Base-by-base conservation (phyloP, 768 basidiomycete species). In the Heimioporus sp. region DNA sequence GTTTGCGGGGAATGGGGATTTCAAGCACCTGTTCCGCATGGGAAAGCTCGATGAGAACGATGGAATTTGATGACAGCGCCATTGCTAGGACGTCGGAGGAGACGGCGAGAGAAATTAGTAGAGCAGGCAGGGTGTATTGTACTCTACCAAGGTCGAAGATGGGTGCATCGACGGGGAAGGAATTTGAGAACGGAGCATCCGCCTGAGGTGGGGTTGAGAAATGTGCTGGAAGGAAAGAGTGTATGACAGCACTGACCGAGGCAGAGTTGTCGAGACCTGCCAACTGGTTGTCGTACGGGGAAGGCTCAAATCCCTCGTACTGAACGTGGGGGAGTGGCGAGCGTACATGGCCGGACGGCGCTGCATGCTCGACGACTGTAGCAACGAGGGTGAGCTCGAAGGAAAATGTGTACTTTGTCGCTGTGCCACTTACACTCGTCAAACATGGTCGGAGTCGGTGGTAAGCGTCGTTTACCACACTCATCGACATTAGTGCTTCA, bases 231-330 rank as follows among this genome's bases (percentile, higher is more conserved):
- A 15, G 10, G 17, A 11, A 17, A 36, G 4, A 21, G 15, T 30
- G 13, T 34, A 41, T 13, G 15, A 43, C 20, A 40, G 10, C 7
- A 53, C 56, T 50, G 51, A 64, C 55, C 44, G 54, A 55, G 13
- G 48, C 48, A 34, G 72, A 62, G 38, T 73, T 72, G 35, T 75
- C 77, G 51, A 70, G 50, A 58, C 77, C 73, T 49, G 74, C 73
- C 54, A 72, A 69, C 66, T 84, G 81, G 62, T 80, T 75, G 51
- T 69, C 67, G 58, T 63, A 77, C 2, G 84, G 80, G 17, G 83
- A 84, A 19, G 81, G 82, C 68, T 98, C 94, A 63, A 93, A 98
- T 10, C 93, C 94, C 64, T 96, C 89, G 61, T 88, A 94, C 49
- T 87, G 82, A 20, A 94, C 70, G 28, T 80, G 75, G 4, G 85